Evolutionary conservation across 129 eudicot genomes (phyloP), one percentile per base, ranked within the genome.

Genomic region (Flaveria sonorensis): DNA sequence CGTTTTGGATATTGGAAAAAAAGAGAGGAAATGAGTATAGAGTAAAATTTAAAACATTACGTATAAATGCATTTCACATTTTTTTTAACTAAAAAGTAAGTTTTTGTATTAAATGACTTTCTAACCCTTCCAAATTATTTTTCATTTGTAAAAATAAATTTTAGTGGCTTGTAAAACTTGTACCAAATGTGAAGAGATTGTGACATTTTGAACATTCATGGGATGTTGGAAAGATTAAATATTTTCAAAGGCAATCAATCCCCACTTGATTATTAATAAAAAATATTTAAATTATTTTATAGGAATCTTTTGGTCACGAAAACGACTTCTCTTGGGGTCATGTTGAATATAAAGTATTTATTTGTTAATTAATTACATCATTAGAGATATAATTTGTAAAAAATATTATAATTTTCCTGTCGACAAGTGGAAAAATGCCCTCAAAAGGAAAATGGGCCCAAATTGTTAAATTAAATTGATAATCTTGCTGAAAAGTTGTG

Each of bases 241-340:
- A 11, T 39, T 68, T 52, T 43, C 68, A 77, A 52, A 77, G 68
- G 74, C 68, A 68, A 77, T 62, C 59, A 20, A n/a, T 2, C 77
- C 42, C 76, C 77, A 80, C 74, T 65, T 80, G 83, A 36, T 7
- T 20, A 42, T 59, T 75, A 72, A 36, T 77, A 26, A 40, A 74
- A 20, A 72, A 15, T 3, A n/a, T 36, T n/a, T 36, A 63, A 7
- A 57, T 40, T n/a, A 46, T 63, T 63, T 75, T 62, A 61, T 62
- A 16, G 24, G 81, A 69, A 75, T 81, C 59, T 68, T 73, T 78
- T 55, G 81, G 77, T 64, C 67, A 42, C 60, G 86, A 83, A 71
- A 70, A 73, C 21, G 81, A 83, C 74, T 74, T 67, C 19, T 68
- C 81, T 78, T 83, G 72, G 66, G 57, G 81, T 77, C 77, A 71